These are phyloP conservation scores for Corrigiola litoralis DNA, from an alignment of 179 eudicot genomes.

Conservation along the genomic window DNA sequence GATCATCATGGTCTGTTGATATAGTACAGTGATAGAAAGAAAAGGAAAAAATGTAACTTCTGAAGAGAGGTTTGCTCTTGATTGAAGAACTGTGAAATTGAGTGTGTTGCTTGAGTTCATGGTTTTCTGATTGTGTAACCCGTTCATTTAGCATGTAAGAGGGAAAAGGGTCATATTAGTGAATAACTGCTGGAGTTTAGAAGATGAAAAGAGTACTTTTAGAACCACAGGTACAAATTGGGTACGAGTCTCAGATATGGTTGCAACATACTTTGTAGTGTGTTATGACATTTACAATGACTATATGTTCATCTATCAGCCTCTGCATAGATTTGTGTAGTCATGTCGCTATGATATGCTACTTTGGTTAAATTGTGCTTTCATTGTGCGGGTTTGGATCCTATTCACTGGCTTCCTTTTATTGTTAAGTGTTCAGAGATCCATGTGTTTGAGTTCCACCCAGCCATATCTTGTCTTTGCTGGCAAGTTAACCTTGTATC, in stretches of 20 bases:
- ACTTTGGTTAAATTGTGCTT: neutral
- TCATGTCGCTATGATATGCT: too few relatives aligned
- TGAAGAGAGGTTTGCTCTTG: too few relatives aligned
- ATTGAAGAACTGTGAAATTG: neutral
- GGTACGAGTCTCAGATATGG: neutral
- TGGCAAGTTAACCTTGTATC: too few relatives aligned
- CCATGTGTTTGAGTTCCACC: too few relatives aligned
- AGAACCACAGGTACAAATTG: neutral
- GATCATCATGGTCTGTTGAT: too few relatives aligned
- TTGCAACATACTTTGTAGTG: neutral
- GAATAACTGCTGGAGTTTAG: neutral
- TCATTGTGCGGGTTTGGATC: neutral
- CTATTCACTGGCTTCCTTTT: neutral
- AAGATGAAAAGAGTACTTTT: neutral
- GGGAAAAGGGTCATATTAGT: neutral
- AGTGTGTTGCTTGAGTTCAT: neutral
- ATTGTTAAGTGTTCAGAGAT: neutral
- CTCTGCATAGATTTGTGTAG: too few relatives aligned
- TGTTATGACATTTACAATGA: neutral
- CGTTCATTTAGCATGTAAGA: neutral
- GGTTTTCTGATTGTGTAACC: neutral
- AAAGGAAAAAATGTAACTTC: neutral
- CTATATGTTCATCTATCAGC: neutral
- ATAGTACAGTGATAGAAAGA: neutral
- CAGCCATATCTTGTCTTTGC: neutral